These are phyloP conservation scores for Tricholoma hemisulphureum DNA, from an alignment of 768 basidiomycete species.

Conservation along the genomic window DNA sequence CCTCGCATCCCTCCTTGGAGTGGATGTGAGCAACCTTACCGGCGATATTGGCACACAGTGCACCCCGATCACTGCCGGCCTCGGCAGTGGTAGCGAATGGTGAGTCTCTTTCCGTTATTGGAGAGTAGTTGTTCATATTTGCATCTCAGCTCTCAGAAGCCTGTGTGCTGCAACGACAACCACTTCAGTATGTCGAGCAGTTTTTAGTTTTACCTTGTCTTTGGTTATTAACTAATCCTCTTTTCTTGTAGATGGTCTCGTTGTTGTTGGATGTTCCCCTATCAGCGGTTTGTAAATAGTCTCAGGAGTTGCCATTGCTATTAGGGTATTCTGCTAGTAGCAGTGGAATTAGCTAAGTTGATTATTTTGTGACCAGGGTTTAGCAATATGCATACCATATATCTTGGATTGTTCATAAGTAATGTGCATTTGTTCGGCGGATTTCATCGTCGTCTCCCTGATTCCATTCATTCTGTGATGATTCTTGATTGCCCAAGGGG, in stretches of 20 bases:
- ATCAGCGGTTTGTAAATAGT: background rate
- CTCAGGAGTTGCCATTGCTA: no score
- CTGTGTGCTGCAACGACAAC: slow-evolving; percentile 5
- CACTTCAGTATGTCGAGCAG: background rate
- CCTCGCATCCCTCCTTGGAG: background rate
- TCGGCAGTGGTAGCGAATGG: background rate
- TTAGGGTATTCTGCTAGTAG: no score
- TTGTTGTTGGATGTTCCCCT: background rate
- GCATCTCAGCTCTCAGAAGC: background rate
- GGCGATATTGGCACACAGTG: background rate
- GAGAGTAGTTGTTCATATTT: background rate
- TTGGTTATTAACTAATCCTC: background rate
- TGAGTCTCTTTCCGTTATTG: background rate
- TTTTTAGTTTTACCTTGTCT: background rate
- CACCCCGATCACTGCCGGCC: slow-evolving; percentile 1
- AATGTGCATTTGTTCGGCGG: no score
- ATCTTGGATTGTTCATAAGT: no score
- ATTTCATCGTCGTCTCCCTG: no score
- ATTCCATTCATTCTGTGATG: no score
- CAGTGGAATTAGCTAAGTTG: no score
- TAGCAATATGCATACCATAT: no score
- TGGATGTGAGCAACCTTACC: background rate
- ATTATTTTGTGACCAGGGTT: no score
- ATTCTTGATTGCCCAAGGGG: no score
- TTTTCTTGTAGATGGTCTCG: background rate